A percentile compares a stretch with the other conserved stretches of the same genome.
Evolutionary conservation across 2,329 filamentous ascomycete species (phyloP).

Genomic region (Beauveria medogensis): DNA sequence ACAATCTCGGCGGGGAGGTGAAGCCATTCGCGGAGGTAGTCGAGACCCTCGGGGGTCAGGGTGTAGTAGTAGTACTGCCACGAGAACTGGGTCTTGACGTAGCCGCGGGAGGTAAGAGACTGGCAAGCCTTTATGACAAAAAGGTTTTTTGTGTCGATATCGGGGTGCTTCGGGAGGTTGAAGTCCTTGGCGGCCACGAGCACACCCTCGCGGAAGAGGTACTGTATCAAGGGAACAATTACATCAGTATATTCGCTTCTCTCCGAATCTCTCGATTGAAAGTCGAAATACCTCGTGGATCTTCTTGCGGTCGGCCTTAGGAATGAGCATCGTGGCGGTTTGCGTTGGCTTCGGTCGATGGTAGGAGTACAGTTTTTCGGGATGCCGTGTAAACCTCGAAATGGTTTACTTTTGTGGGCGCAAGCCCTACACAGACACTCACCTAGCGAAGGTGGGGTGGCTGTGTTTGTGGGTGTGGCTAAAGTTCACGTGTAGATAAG

Average conservation of each 20-base stretch:
- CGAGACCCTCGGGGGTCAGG: conserved; percentile 97
- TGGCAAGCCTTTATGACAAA: conserved; percentile 98
- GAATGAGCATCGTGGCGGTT: conserved; percentile 83
- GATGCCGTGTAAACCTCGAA: conserved; percentile 31
- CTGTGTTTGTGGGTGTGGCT: conserved; percentile 21
- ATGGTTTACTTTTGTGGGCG: conserved; percentile 39
- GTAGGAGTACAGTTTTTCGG: conserved; percentile 35
- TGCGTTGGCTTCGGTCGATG: conserved; percentile 40
- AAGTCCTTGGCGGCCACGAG: conserved; percentile 99
- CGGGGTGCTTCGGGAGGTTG: conserved; percentile 94
- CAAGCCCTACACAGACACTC: conserved; percentile 32
- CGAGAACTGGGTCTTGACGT: conserved; percentile 99
- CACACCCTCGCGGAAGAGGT: conserved; percentile 89
- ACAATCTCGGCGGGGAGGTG: conserved; percentile 99
- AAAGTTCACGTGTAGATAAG: conserved; percentile 25
- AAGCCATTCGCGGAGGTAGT: conserved; percentile 99
- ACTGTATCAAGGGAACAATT: conserved; percentile 40
- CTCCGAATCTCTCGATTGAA: neutral
- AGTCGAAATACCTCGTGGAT: conserved; percentile 68
- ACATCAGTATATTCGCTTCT: conserved; percentile 12
- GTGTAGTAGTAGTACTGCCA: conserved; percentile 99
- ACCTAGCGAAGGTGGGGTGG: conserved; percentile 28
- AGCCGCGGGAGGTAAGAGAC: conserved; percentile 95
- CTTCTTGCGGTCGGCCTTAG: conserved; percentile 99
- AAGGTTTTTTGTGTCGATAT: conserved; percentile 99